Evolutionary conservation across 345 rosid species (phyloP).

Genomic region (Rhizophora apiculata): DNA sequence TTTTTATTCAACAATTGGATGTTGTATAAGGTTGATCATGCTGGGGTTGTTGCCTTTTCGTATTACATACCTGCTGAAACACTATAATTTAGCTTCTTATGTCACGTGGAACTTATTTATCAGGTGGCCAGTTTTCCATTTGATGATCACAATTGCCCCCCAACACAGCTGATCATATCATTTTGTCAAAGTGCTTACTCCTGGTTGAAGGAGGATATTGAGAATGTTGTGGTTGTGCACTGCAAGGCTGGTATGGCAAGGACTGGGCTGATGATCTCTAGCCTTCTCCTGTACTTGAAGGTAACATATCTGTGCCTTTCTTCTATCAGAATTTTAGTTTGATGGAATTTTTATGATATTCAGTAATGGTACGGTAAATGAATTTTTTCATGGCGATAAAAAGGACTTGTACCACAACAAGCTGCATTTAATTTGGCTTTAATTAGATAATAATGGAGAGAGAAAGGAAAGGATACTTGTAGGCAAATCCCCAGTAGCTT

Average conservation of each 20-base stretch:
- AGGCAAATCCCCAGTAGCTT: too few species aligned
- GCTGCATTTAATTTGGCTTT: too few species aligned
- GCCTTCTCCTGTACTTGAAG: slow-evolving; percentile 77
- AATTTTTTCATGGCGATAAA: too few species aligned
- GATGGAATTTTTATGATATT: background rate
- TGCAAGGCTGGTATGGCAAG: slow-evolving; percentile 96
- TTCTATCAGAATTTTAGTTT: background rate
- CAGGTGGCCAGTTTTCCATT: slow-evolving; percentile 94
- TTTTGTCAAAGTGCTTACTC: slow-evolving; percentile 86
- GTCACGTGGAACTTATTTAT: slow-evolving; percentile 10
- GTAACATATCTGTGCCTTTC: slow-evolving; percentile 23
- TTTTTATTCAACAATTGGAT: background rate
- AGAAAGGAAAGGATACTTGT: too few species aligned
- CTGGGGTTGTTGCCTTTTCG: background rate
- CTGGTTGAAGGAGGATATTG: slow-evolving; percentile 88
- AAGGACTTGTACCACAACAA: too few species aligned
- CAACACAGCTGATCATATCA: slow-evolving; percentile 66
- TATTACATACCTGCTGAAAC: background rate
- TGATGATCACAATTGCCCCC: slow-evolving; percentile 89
- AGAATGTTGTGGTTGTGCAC: slow-evolving; percentile 89
- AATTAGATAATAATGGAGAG: too few species aligned
- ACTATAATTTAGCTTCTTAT: slow-evolving; percentile 5
- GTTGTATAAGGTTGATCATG: background rate
- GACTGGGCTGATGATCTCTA: slow-evolving; percentile 89
- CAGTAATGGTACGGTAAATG: background rate